These are phyloP conservation scores for Alloteropsis semialata DNA, from an alignment of 176 grass and related monocot genomes.

Conservation along the genomic window DNA sequence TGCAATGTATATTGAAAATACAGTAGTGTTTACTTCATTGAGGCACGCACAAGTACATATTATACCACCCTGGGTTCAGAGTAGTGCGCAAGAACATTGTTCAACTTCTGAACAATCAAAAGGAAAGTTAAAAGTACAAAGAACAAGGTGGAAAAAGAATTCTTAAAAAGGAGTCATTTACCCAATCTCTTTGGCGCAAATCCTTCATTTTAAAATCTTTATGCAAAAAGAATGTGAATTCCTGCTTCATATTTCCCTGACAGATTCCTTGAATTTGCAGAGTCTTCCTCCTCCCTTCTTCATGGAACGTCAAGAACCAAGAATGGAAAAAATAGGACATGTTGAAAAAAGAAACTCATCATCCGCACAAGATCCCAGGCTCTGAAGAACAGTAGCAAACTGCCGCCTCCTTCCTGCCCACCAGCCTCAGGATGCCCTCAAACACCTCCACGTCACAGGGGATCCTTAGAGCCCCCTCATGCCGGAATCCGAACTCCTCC, in stretches of 20 bases:
- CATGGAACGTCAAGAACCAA: constrained; percentile 18
- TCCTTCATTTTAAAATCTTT: constrained; percentile 8
- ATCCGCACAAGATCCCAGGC: constrained; percentile 45
- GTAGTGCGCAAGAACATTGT: not conserved
- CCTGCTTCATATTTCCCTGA: not conserved
- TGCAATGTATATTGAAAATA: not conserved
- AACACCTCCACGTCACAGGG: constrained; percentile 67
- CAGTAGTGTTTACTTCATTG: not conserved
- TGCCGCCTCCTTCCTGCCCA: constrained; percentile 43
- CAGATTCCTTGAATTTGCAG: not conserved
- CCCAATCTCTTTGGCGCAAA: not conserved
- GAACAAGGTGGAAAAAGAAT: not conserved
- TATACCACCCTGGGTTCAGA: not conserved
- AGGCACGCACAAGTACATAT: not conserved
- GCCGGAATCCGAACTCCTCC: constrained; percentile 79
- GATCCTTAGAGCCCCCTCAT: constrained; percentile 61
- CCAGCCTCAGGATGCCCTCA: constrained; percentile 51
- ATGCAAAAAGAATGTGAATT: constrained; percentile 17
- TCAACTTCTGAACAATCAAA: constrained; percentile 17
- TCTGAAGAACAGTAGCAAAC: constrained; percentile 29
- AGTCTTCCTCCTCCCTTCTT: constrained; percentile 14
- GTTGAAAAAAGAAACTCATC: not conserved
- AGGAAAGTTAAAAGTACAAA: not conserved
- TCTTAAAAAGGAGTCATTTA: not conserved
- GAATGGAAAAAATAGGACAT: constrained; percentile 7